phyloP scores from a whole-genome alignment of 2,329 filamentous ascomycete genomes.

The Trichoderma sp. region DNA sequence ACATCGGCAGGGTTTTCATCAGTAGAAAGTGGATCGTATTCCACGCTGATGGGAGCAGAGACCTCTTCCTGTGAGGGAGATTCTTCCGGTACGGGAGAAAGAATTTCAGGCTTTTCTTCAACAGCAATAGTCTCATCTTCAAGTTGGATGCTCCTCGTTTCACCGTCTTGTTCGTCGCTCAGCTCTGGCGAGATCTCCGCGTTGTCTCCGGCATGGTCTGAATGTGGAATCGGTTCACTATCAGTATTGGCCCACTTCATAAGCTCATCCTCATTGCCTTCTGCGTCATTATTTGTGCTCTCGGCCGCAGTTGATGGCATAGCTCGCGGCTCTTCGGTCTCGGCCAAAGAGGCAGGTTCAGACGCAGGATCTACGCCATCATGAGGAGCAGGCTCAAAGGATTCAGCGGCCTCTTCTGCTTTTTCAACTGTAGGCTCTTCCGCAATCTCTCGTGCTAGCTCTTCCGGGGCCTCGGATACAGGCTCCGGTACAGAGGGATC shows the following conservation, averaged over 20 bases:
- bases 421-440: background rate
- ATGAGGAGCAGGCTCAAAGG: background rate
- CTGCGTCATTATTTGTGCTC: background rate
- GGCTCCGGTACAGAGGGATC: background rate
- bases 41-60: background rate
- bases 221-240: background rate
- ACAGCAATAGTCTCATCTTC: conserved; percentile 9
- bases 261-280: background rate
- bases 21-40: background rate
- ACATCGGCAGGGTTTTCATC: background rate
- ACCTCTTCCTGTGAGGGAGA: background rate
- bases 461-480: background rate
- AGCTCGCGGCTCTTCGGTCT: background rate
- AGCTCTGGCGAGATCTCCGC: background rate
- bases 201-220: background rate
- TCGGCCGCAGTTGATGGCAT: background rate
- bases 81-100: background rate
- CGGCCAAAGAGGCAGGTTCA: background rate
- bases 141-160: conserved; percentile 26
- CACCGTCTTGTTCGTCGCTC: conserved; percentile 20
- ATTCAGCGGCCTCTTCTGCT: background rate
- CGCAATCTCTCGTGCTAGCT: background rate
- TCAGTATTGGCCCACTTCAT: conserved; percentile 4
- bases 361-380: background rate
- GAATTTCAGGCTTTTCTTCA: background rate